Evolutionary conservation across 1,284 basidiomycete genomes (phyloP).

Genomic region (Ganoderma boninense): DNA sequence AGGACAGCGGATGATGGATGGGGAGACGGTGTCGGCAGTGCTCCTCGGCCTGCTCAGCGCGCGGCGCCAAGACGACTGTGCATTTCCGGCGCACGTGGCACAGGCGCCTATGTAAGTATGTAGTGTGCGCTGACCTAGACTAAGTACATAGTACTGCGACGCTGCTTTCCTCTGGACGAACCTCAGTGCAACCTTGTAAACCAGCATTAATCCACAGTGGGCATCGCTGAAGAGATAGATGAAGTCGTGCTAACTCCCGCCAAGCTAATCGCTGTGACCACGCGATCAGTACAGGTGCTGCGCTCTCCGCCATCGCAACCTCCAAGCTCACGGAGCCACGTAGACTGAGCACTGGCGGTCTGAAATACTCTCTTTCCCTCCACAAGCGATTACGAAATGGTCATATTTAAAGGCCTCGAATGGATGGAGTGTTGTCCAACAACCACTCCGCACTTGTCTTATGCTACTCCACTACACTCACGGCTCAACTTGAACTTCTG

Average conservation of each 20-base stretch:
- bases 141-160: no score
- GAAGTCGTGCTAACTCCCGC: no score
- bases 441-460: conserved; percentile 2
- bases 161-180: no score
- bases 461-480: not conserved
- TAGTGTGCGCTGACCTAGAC: no score
- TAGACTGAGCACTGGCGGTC: conserved; percentile 19
- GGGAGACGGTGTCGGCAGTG: conserved; percentile 26
- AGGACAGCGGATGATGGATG: conserved; percentile 10
- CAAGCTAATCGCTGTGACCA: no score
- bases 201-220: no score
- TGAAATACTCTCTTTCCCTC: not conserved
- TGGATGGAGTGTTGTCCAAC: not conserved
- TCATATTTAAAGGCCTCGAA: conserved; percentile 18
- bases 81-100: conserved; percentile 15
- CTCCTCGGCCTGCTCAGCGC: conserved; percentile 21
- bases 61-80: conserved; percentile 27
- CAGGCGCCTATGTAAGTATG: conserved; percentile 3
- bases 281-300: no score
- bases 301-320: not conserved
- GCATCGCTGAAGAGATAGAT: no score
- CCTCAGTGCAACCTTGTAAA: no score
- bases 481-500: not conserved
- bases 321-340: conserved; percentile 25
- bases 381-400: not conserved